Percentiles rank a stretch among this genome's conserved stretches.
Evolutionary conservation across 768 basidiomycete species (phyloP).

Genomic region (Trametes coccinea): DNA sequence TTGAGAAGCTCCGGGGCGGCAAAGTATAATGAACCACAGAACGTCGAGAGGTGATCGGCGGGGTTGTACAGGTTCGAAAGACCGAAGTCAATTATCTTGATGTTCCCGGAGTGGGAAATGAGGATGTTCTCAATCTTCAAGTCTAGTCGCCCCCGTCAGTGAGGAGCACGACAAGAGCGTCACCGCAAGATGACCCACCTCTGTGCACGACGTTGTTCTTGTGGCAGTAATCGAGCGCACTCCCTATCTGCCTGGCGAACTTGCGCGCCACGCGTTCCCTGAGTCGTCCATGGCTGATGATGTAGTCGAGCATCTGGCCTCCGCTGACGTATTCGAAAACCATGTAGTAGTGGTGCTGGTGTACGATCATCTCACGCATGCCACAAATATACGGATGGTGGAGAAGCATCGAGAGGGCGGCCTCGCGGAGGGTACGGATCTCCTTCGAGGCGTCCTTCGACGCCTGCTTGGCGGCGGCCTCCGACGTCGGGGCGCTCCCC

Average conservation of each 20-base stretch:
- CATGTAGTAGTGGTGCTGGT: slow-evolving; percentile 99
- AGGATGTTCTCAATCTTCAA: slow-evolving; percentile 99
- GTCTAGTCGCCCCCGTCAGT: slow-evolving; percentile 44
- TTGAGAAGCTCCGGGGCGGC: slow-evolving; percentile 97
- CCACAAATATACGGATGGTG: slow-evolving; percentile 99
- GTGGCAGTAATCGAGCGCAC: slow-evolving; percentile 96
- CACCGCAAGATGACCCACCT: slow-evolving; percentile 41
- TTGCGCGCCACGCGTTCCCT: slow-evolving; percentile 95
- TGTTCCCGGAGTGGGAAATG: slow-evolving; percentile 97
- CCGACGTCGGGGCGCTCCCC: slow-evolving; percentile 49
- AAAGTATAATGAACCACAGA: slow-evolving; percentile 98
- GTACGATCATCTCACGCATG: slow-evolving; percentile 98
- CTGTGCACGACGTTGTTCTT: slow-evolving; percentile 97
- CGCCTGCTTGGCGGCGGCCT: slow-evolving; percentile 74
- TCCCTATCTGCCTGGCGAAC: slow-evolving; percentile 96
- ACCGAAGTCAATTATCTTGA: slow-evolving; percentile 99
- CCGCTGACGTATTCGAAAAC: slow-evolving; percentile 98
- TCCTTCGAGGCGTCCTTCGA: slow-evolving; percentile 94
- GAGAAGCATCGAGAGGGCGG: slow-evolving; percentile 90
- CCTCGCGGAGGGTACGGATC: slow-evolving; percentile 93
- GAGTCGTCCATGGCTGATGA: slow-evolving; percentile 95
- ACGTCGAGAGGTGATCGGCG: slow-evolving; percentile 78
- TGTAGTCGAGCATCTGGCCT: slow-evolving; percentile 99
- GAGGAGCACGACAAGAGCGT: slow-evolving; percentile 15
- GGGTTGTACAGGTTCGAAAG: slow-evolving; percentile 96